Evolutionary conservation across 2,329 filamentous ascomycete species (phyloP), one percentile per base, ranked within the genome.

Genomic region (Zarea fungicola): DNA sequence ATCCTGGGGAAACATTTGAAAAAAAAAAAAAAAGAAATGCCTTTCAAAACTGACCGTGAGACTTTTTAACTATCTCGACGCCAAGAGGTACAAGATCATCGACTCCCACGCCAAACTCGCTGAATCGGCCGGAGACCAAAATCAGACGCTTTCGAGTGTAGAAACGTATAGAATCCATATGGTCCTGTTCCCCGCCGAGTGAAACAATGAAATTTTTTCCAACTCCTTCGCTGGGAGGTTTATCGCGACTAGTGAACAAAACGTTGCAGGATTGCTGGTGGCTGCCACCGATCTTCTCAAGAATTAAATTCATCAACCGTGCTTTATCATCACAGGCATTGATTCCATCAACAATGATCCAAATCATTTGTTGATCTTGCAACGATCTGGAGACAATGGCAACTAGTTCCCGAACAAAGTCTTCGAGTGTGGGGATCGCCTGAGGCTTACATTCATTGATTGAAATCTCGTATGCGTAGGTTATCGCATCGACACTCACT

Each of bases 281-380:
- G 5, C 7, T 8, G 6, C 16, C n/a, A 19, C 16, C 25, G 21
- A n/a, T 22, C 9, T 7, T 3, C 3, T 19, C 8, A 5, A 22
- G 4, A 22, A 39, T 1, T 14, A 13, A n/a, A 22, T 23, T 22
- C 36, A 39, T 14, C 19, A n/a, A 14, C 3, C 56, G 1, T 19
- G 6, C 5, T 50, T 37, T 4, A 63, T 22, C 6, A 26, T 56
- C 53, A 23, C 58, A 57, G 26, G 59, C 58, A 6, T 65, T 57
- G 2, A 62, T 22, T 1, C 62, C 62, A 34, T 65, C 62, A 2
- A 65, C 11, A 1, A 66, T 62, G 60, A 13, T 62, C 56, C 21
- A 64, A 49, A 3, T 19, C 8, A n/a, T 22, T 19, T 29, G 28
- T 19, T 2, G 18, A 8, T 29, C 28, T 29, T 42, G 10, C 8